A percentile compares a stretch with the other conserved stretches of the same genome.
Evolutionary conservation across 345 rosid species (phyloP).

Genomic region (Camelina hispida): DNA sequence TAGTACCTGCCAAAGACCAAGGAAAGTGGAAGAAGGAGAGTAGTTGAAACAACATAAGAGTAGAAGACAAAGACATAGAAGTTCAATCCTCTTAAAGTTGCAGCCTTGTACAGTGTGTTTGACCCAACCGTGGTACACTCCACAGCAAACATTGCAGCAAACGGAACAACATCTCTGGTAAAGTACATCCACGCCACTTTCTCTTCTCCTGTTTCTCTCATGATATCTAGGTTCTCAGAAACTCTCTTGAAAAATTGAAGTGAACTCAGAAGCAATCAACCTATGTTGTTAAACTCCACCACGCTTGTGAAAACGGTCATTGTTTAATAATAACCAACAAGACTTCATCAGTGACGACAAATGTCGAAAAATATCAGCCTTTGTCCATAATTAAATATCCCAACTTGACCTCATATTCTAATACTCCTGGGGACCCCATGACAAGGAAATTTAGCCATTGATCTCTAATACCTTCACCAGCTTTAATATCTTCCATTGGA

Average conservation of each 20-base stretch:
- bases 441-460: not conserved
- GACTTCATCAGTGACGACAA: not conserved
- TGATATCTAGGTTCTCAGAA: not conserved
- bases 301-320: not conserved
- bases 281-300: not conserved
- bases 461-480: too few relatives aligned
- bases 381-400: not conserved
- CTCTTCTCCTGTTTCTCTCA: conserved; percentile 17
- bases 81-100: conserved; percentile 46
- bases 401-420: conserved; percentile 17
- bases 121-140: conserved; percentile 42
- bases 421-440: conserved; percentile 22
- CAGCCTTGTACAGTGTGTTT: conserved; percentile 50
- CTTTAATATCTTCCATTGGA: not conserved
- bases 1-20: conserved; percentile 33
- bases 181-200: conserved; percentile 7
- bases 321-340: not conserved
- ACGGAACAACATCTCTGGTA: conserved; percentile 37
- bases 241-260: not conserved
- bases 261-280: not conserved
- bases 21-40: conserved; percentile 38
- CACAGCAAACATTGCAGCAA: conserved; percentile 43
- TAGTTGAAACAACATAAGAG: conserved; percentile 36
- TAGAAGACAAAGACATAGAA: conserved; percentile 47
- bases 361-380: not conserved